Base-by-base conservation (phyloP, 306 rosid genomes). In the Ziziphus jujuba region DNA sequence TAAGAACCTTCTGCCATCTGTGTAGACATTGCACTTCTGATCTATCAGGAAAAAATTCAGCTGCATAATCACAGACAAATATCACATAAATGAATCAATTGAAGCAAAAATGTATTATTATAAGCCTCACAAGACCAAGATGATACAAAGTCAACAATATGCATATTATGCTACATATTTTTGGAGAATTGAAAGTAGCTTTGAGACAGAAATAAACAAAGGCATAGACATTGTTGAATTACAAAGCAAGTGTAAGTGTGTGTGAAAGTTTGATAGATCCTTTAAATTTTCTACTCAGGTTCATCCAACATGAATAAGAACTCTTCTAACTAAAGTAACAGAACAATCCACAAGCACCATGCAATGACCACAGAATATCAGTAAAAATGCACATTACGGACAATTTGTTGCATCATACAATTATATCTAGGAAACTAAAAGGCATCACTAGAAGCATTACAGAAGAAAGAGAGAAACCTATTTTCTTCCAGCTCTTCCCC, bases 1-100 rank as follows among this genome's bases (percentile, higher is more conserved):
- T 93, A 36, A 93, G 90, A 75, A 93, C 97, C 75, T 93, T 93
- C 87, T 90, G 99, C 99, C 99, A 93, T 82, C 99, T 84, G 80
- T 93, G 99, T 59, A 93, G 83, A 77, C 99, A 93, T 79, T 93
- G 99, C 49, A 93, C 99, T 88, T 93, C 99, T 70, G 97, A 86
- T 69, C 99, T 87, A 80, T 90, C 90, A 48, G 85, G 86, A 55
- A 93, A 93, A 84, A 73, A 85, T 82, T 90, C 89, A 70, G 97
- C 99, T 93, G 97, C 87, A 83, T 8, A 45, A 38, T 74, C 61
- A 73, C 64, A 68, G 56, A 52, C 68, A 84, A 71, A 82, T 71
- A 69, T 70, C 67, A 67, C 65, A 65, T 25, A 8, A 74, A 36
- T 63, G 76, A 66, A 77, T 17, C 35, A 34, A 61, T 72, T 55